phyloP scores from a whole-genome alignment of 2,329 filamentous ascomycete species.

The Aspergillus pseudoterreus region DNA sequence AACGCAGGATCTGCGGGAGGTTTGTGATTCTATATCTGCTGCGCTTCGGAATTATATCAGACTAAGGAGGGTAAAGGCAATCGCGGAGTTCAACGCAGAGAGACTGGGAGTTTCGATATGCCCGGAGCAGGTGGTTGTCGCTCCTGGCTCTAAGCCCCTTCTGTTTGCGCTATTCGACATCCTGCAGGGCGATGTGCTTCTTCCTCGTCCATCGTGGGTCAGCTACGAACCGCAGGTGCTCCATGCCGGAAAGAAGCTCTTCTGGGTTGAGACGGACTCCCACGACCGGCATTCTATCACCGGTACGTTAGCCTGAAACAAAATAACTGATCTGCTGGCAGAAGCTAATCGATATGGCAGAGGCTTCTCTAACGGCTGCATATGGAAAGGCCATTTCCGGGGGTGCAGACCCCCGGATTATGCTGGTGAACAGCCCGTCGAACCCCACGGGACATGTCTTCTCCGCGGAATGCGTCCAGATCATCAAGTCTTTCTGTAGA shows the following conservation, averaged over 20 bases:
- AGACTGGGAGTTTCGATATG: neutral
- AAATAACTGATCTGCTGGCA: too few relatives aligned
- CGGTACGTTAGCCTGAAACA: neutral
- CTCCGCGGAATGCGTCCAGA: neutral
- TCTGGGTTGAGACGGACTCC: conserved; percentile 2
- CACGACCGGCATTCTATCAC: neutral
- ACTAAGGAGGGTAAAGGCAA: neutral
- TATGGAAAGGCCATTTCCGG: conserved; percentile 1
- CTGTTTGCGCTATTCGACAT: conserved; percentile 5
- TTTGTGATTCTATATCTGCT: neutral
- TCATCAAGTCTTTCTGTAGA: conserved; percentile 1
- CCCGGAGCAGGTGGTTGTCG: conserved; percentile 3
- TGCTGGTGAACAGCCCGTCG: conserved; percentile 3
- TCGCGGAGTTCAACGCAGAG: conserved; percentile 2
- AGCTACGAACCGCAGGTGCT: conserved; percentile 4
- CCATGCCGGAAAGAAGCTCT: conserved; percentile 3
- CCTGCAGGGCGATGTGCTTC: conserved; percentile 3
- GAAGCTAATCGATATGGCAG: neutral
- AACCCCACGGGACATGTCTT: conserved; percentile 4
- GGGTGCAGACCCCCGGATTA: conserved; percentile 1
- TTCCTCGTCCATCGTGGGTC: conserved; percentile 5
- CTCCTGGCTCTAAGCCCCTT: conserved; percentile 4
- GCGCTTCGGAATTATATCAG: neutral
- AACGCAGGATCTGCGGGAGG: neutral
- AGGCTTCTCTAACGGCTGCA: neutral